Conservation (phyloP, 495 filamentous ascomycete genomes). For the Annulohypoxylon maeteangense region DNA sequence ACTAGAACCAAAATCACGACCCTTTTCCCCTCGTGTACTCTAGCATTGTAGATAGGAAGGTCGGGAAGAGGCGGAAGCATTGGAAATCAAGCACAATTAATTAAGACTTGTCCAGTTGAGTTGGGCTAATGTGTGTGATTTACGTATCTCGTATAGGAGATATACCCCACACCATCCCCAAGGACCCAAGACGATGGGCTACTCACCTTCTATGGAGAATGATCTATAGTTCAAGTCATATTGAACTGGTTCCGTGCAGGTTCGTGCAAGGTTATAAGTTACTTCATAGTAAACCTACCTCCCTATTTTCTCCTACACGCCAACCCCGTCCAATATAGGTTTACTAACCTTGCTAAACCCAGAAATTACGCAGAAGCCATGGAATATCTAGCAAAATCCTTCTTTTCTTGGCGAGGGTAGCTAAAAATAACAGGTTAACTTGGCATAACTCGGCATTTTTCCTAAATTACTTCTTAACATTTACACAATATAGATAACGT, state of each 20-base stretch:
- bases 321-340: too few relatives aligned
- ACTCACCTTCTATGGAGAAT: too few relatives aligned
- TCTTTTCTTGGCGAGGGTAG: too few relatives aligned
- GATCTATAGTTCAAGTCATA: too few relatives aligned
- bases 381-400: too few relatives aligned
- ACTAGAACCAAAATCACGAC: constrained; percentile 15
- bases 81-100: constrained; percentile 47
- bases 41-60: constrained; percentile 67
- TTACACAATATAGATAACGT: too few relatives aligned
- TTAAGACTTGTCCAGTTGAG: background rate
- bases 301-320: too few relatives aligned
- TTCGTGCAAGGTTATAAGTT: background rate
- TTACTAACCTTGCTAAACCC: too few relatives aligned
- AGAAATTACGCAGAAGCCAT: too few relatives aligned
- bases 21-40: constrained; percentile 65
- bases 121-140: constrained; percentile 1
- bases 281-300: background rate
- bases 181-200: background rate
- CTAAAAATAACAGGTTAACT: too few relatives aligned
- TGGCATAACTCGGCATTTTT: too few relatives aligned
- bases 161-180: background rate
- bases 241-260: background rate
- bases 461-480: too few relatives aligned
- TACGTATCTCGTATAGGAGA: background rate
- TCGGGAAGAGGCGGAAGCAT: constrained; percentile 40